A percentile compares a stretch with the other conserved stretches of the same genome.
Conservation (phyloP, 1,284 basidiomycete species). For the Phaffia rhodozyma region DNA sequence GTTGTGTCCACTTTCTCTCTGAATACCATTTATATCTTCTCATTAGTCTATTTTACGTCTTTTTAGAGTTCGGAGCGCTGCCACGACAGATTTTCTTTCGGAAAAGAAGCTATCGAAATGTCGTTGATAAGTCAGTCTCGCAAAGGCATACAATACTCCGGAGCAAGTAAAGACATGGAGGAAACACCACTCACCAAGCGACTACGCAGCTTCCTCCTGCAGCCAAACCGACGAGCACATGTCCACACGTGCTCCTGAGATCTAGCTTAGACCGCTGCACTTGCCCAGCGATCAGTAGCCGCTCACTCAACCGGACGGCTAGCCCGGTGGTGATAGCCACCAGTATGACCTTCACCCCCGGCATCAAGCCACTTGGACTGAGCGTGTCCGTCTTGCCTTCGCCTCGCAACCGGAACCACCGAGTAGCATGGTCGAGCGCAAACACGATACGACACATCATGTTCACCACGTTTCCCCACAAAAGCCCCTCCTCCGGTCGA, state of each 20-base stretch:
- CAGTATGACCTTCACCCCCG: background rate
- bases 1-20: too few relatives aligned
- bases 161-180: background rate
- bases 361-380: conserved; percentile 1
- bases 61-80: too few relatives aligned
- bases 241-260: conserved; percentile 5
- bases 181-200: conserved; percentile 14
- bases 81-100: too few relatives aligned
- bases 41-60: too few relatives aligned
- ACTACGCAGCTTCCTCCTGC: conserved; percentile 18
- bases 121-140: too few relatives aligned
- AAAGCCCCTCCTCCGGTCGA: conserved; percentile 59
- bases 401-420: background rate
- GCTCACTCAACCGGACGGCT: background rate
- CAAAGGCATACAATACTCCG: background rate
- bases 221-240: conserved; percentile 16
- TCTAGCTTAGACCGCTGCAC: too few relatives aligned
- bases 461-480: conserved; percentile 61
- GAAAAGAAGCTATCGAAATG: too few relatives aligned
- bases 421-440: background rate
- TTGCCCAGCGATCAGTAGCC: too few relatives aligned
- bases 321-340: conserved; percentile 12
- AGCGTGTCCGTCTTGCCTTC: background rate
- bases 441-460: conserved; percentile 47
- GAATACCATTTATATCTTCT: too few relatives aligned